phyloP scores from a whole-genome alignment of 2,329 filamentous ascomycete genomes.

The Calonectria henricotiae region DNA sequence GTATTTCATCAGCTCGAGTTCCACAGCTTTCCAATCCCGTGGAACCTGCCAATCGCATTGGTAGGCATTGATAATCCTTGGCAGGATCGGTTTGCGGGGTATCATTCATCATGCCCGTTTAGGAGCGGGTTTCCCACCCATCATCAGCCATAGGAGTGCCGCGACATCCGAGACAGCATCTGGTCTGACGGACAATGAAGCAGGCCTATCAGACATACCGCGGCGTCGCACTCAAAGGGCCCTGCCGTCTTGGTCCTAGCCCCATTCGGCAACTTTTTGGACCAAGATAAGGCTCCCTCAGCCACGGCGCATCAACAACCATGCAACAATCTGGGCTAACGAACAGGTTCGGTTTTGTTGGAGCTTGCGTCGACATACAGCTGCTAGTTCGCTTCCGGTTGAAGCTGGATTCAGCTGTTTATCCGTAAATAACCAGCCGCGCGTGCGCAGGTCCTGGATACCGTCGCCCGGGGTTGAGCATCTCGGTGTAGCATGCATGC shows the following conservation, averaged over 20 bases:
- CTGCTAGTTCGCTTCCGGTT: background rate
- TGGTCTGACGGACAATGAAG: background rate
- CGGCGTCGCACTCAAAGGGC: background rate
- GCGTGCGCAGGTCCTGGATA: background rate
- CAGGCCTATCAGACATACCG: slow-evolving; percentile 14
- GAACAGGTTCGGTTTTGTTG: background rate
- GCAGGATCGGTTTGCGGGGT: background rate
- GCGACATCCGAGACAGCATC: slow-evolving; percentile 13
- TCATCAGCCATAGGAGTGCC: slow-evolving; percentile 10
- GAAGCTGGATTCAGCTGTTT: background rate
- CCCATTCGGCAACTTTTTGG: slow-evolving; percentile 14
- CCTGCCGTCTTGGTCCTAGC: slow-evolving; percentile 3
- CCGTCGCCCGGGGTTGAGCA: background rate
- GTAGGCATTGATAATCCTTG: background rate
- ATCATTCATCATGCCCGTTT: slow-evolving; percentile 4
- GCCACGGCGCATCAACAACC: slow-evolving; percentile 11
- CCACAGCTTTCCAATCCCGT: background rate
- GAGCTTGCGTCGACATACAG: background rate
- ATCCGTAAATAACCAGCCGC: slow-evolving; percentile 7
- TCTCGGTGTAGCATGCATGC: background rate
- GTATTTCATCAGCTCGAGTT: background rate
- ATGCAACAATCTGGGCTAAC: background rate
- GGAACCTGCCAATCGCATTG: background rate
- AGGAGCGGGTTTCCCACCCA: background rate
- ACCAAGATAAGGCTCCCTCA: slow-evolving; percentile 16